Evolutionary conservation across 192 early-diverging fungal species (phyloP).

Genomic region (Linnemannia hyalina): DNA sequence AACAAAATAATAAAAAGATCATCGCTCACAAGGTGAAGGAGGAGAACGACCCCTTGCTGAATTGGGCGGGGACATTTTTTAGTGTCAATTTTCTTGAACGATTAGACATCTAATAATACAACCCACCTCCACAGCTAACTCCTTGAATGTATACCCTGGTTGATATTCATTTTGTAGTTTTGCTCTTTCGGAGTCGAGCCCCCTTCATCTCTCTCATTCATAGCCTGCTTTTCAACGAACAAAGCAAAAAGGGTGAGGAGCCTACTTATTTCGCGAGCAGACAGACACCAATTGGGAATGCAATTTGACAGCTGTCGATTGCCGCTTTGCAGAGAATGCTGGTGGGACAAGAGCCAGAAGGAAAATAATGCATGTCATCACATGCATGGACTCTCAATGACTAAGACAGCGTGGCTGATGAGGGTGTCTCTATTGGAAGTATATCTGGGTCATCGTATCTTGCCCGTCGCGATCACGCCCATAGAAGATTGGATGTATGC

Average conservation of each 20-base stretch:
- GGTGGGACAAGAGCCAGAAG: background rate
- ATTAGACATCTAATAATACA: background rate
- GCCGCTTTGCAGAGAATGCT: background rate
- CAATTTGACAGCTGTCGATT: background rate
- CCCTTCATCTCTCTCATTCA: background rate
- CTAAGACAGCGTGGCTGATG: too few species aligned
- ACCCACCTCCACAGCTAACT: background rate
- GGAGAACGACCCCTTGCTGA: background rate
- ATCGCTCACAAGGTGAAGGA: background rate
- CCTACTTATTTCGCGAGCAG: background rate
- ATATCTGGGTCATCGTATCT: too few species aligned
- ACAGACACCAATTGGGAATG: background rate
- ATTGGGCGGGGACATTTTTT: background rate
- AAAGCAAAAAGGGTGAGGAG: background rate
- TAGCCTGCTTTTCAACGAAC: background rate
- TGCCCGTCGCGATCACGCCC: too few species aligned
- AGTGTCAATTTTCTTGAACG: background rate
- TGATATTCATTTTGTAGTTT: background rate
- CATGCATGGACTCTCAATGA: background rate
- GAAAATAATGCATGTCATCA: background rate
- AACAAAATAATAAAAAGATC: background rate
- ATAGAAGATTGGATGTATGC: too few species aligned
- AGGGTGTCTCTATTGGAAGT: too few species aligned
- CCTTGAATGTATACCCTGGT: background rate
- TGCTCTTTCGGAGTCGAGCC: slow-evolving; percentile 8